phyloP scores from a whole-genome alignment of 164 flowering plant genomes.

The Stephania yunnanensis region DNA sequence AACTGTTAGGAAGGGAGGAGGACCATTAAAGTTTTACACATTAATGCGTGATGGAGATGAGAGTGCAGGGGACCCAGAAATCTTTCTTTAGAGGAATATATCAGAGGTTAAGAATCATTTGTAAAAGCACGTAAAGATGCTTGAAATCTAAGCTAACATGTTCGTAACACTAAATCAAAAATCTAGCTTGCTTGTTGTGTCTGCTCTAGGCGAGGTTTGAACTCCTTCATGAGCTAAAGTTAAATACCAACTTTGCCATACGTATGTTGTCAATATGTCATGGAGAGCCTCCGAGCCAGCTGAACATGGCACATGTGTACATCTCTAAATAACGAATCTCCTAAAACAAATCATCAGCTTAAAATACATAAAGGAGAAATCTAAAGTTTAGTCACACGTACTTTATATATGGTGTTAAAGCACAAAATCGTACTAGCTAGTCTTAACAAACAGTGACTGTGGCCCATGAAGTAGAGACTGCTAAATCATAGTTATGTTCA shows the following conservation, averaged over 20 bases:
- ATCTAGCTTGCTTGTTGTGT: not conserved
- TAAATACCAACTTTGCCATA: conserved; percentile 13
- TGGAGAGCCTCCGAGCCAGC: not conserved
- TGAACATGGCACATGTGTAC: not conserved
- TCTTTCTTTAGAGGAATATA: conserved; percentile 43
- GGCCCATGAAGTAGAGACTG: not conserved
- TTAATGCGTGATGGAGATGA: not conserved
- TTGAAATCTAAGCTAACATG: conserved; percentile 56
- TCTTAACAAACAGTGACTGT: not conserved
- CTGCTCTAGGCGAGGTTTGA: not conserved
- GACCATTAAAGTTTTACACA: conserved; percentile 2
- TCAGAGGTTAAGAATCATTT: conserved; percentile 43
- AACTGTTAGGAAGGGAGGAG: not conserved
- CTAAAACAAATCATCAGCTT: conserved; percentile 12
- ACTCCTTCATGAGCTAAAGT: conserved; percentile 10
- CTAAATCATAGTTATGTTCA: too few species aligned
- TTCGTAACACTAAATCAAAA: conserved; percentile 21
- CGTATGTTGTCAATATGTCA: too few species aligned
- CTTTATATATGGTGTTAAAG: conserved; percentile 8
- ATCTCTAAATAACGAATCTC: conserved; percentile 19
- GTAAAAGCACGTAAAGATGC: conserved; percentile 42
- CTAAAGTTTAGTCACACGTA: conserved; percentile 6
- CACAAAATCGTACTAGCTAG: not conserved
- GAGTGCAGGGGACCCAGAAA: conserved; percentile 27
- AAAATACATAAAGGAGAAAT: not conserved